Base-by-base conservation (phyloP, 2,329 filamentous ascomycete species). In the Trichoderma simmonsii region DNA sequence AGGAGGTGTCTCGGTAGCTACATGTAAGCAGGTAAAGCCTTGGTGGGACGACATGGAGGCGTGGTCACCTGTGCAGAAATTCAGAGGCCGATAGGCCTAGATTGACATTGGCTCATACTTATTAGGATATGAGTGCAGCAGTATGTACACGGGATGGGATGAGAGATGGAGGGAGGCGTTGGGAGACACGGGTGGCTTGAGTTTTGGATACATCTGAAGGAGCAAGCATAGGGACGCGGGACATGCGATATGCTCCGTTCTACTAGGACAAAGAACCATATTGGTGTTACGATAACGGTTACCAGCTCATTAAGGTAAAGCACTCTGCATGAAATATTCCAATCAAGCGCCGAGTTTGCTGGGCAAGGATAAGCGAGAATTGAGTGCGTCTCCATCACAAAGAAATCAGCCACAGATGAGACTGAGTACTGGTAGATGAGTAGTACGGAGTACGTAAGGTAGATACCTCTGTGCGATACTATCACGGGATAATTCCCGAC, bases 41-140 rank as follows among this genome's bases (percentile, higher is more conserved):
- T 51, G 28, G 66, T 70, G 57, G 66, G 57, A 70, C 57, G 66
- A 54, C 66, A 61, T 70, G 56, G 66, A 51, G 56, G 57, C 39
- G 30, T n/a, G 66, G 66, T 70, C 66, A 70, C 39, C 66, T 70
- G 66, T 62, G 56, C 39, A 48, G 57, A 59, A 59, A 61, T 8
- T 11, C 57, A 51, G 26, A 59, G 32, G 65, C 65, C 54, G 51
- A 67, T 57, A 43, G 28, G 48, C 39, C 43, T 66, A 56, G 48
- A 56, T 36, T 32, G 14, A 15, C 7, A 54, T 30, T 43, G 39
- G 62, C 12, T 43, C n/a, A 21, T 39, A 60, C 28, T 18, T 3
- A 59, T 15, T 59, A 4, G 28, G 6, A 21, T 54, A 28, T 65
- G 43, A 30, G 32, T 65, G 62, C 43, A 24, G 39, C 43, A 5